Conservation (phyloP, 2,329 filamentous ascomycete genomes). For the Cordyceps javanica region DNA sequence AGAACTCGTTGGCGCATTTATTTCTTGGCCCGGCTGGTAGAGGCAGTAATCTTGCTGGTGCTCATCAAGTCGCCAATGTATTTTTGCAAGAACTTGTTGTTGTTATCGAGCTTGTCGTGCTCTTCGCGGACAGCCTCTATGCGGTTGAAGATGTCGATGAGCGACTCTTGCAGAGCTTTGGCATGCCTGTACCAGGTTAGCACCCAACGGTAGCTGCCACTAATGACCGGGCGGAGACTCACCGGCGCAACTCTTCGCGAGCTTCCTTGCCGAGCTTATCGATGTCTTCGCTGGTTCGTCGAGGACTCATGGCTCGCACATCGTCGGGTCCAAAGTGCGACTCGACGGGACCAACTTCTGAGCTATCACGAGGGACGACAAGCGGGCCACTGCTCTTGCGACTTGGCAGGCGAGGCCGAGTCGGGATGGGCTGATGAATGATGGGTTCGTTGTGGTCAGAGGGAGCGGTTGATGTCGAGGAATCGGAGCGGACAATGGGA, state of each 20-base stretch:
- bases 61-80: conserved; percentile 97
- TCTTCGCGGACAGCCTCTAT: conserved; percentile 93
- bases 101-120: conserved; percentile 92
- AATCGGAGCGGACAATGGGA: conserved; percentile 34
- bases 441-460: conserved; percentile 32
- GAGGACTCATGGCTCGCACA: conserved; percentile 88
- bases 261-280: conserved; percentile 82
- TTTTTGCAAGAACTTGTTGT: conserved; percentile 96
- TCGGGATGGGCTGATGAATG: conserved; percentile 46
- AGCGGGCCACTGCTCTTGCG: conserved; percentile 78
- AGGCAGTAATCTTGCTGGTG: conserved; percentile 65
- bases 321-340: conserved; percentile 79
- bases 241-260: conserved; percentile 58
- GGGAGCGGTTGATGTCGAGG: conserved; percentile 26
- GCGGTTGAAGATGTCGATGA: conserved; percentile 83
- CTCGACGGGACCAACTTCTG: conserved; percentile 65
- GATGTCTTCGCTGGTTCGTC: conserved; percentile 84
- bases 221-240: conserved; percentile 17
- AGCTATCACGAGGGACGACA: conserved; percentile 71
- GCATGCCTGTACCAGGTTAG: conserved; percentile 61
- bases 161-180: conserved; percentile 78
- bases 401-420: conserved; percentile 62
- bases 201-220: conserved; percentile 15
- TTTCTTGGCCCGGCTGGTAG: conserved; percentile 47
- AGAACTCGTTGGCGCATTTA: conserved; percentile 29